Evolutionary conservation across 1,284 basidiomycete species (phyloP).

Genomic region (Malassezia pachydermatis): DNA sequence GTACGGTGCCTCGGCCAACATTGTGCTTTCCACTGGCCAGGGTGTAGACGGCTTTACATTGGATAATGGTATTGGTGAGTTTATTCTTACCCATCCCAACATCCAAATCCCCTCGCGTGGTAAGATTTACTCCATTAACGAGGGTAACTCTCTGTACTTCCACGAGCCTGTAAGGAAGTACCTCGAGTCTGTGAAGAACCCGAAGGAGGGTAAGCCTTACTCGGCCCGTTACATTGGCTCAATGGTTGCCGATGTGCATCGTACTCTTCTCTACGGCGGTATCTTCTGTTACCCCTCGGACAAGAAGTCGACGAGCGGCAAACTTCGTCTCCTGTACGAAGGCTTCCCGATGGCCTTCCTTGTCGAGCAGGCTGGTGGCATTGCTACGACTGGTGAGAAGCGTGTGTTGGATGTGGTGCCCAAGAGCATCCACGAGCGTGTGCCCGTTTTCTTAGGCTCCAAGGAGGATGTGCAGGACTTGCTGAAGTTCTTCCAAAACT

Average conservation of each 20-base stretch:
- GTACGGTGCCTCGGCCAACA: slow-evolving; percentile 97
- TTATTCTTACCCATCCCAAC: slow-evolving; percentile 95
- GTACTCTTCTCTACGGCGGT: slow-evolving; percentile 91
- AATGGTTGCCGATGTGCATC: slow-evolving; percentile 97
- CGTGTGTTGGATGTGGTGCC: slow-evolving; percentile 88
- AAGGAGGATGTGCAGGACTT: slow-evolving; percentile 82
- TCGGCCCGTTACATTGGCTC: slow-evolving; percentile 77
- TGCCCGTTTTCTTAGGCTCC: slow-evolving; percentile 85
- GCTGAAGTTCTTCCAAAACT: slow-evolving; percentile 18
- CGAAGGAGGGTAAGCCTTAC: slow-evolving; percentile 48
- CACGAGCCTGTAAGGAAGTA: slow-evolving; percentile 61
- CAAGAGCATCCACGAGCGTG: slow-evolving; percentile 78
- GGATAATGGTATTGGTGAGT: slow-evolving; percentile 76
- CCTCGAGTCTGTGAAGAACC: slow-evolving; percentile 84
- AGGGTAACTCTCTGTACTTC: slow-evolving; percentile 94
- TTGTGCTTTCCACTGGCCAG: slow-evolving; percentile 86
- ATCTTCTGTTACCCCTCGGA: slow-evolving; percentile 98
- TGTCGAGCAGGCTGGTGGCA: slow-evolving; percentile 90
- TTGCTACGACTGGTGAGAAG: slow-evolving; percentile 84
- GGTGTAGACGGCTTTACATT: slow-evolving; percentile 98
- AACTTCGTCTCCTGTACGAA: slow-evolving; percentile 89
- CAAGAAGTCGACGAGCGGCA: slow-evolving; percentile 93
- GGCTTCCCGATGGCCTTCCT: slow-evolving; percentile 99
- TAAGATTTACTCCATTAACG: slow-evolving; percentile 99
- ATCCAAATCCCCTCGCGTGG: slow-evolving; percentile 86